Evolutionary conservation across 1,284 basidiomycete species (phyloP).

Genomic region (Irpex lacteus): DNA sequence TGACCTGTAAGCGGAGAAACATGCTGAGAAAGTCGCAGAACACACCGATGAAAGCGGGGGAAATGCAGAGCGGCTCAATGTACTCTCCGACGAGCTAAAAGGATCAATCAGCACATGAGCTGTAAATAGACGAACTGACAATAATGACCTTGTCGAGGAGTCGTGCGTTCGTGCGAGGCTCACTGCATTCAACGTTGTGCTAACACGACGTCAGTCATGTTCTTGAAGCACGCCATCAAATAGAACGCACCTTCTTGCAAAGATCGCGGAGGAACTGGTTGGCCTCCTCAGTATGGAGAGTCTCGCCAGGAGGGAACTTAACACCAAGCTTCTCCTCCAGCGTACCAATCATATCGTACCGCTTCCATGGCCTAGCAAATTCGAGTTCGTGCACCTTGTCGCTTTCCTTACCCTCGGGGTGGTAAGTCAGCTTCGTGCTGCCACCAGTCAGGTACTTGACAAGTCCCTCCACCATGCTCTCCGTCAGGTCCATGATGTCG

Average conservation of each 20-base stretch:
- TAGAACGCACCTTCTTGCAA: slow-evolving; percentile 66
- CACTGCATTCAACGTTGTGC: slow-evolving; percentile 97
- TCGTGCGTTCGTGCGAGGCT: slow-evolving; percentile 94
- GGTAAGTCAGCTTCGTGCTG: slow-evolving; percentile 81
- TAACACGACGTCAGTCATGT: slow-evolving; percentile 28
- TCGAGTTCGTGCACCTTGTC: slow-evolving; percentile 80
- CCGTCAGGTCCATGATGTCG: slow-evolving; percentile 98
- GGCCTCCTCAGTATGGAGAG: slow-evolving; percentile 85
- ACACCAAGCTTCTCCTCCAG: slow-evolving; percentile 92
- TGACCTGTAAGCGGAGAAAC: slow-evolving; percentile 2
- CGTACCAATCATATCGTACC: slow-evolving; percentile 97
- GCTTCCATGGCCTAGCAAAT: slow-evolving; percentile 97
- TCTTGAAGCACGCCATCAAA: not conserved
- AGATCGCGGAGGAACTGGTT: slow-evolving; percentile 89
- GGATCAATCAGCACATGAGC: slow-evolving; percentile 7
- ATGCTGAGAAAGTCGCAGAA: slow-evolving; percentile 6
- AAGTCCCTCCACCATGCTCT: slow-evolving; percentile 87
- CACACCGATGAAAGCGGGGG: slow-evolving; percentile 91
- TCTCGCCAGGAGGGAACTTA: slow-evolving; percentile 93
- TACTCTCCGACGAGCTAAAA: slow-evolving; percentile 90
- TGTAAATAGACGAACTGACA: slow-evolving; percentile 8
- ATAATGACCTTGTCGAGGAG: slow-evolving; percentile 85
- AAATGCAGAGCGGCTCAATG: slow-evolving; percentile 96
- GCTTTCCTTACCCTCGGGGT: slow-evolving; percentile 88
- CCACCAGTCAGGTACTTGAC: slow-evolving; percentile 88